These are phyloP conservation scores for Didymella glomerata DNA, from an alignment of 2,329 filamentous ascomycete species.

Conservation along the genomic window DNA sequence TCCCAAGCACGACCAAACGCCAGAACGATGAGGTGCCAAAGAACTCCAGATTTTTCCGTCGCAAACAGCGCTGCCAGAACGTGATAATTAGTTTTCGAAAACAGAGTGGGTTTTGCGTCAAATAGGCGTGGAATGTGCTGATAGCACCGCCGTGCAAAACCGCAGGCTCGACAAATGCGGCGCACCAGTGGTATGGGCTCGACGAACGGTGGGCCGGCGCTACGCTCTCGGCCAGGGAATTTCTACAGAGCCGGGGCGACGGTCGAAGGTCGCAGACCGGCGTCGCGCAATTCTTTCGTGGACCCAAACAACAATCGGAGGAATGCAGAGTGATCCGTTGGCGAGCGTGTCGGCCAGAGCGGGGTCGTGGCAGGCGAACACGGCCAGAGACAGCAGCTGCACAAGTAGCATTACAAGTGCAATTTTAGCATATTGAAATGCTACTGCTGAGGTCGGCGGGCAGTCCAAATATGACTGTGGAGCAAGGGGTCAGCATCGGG, in stretches of 20 bases:
- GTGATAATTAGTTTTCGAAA: neutral
- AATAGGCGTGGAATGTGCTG: conserved; percentile 17
- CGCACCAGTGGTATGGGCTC: conserved; percentile 2
- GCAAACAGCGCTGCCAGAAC: conserved; percentile 12
- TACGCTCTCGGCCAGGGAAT: conserved; percentile 15
- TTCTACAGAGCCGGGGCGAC: conserved; percentile 15
- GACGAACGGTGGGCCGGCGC: neutral
- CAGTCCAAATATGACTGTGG: conserved; percentile 58
- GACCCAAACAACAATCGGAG: conserved; percentile 20
- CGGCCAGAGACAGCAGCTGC: conserved; percentile 22
- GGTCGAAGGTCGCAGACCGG: conserved; percentile 9
- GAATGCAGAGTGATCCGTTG: conserved; percentile 20
- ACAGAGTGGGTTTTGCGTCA: neutral
- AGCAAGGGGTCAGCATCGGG: conserved; percentile 43
- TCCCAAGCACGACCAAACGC: conserved; percentile 41
- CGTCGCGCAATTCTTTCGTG: conserved; percentile 10
- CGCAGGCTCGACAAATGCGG: conserved; percentile 6
- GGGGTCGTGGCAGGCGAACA: conserved; percentile 24
- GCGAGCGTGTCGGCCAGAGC: conserved; percentile 20
- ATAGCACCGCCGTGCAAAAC: conserved; percentile 7
- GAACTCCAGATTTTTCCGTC: conserved; percentile 40
- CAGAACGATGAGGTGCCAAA: conserved; percentile 33
- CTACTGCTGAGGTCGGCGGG: conserved; percentile 55
- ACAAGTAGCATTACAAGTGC: conserved; percentile 27
- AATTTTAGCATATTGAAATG: conserved; percentile 16